Conservation (phyloP, 78 protist species). For the Diacronema lutheri region DNA sequence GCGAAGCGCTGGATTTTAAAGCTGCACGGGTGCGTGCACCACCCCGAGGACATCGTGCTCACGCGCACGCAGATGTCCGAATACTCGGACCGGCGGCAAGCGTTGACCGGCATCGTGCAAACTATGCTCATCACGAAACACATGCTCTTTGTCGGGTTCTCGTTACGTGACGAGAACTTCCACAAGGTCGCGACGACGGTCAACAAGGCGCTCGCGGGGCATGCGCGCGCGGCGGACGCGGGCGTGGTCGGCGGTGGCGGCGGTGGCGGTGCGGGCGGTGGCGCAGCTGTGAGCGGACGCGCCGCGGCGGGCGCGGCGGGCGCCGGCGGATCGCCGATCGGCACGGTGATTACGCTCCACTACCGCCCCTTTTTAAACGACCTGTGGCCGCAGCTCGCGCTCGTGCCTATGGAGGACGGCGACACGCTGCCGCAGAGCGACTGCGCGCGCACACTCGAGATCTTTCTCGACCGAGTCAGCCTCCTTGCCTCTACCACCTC, state of each 20-base stretch:
- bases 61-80: conserved; percentile 61
- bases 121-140: conserved; percentile 60
- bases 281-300: no score
- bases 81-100: conserved; percentile 45
- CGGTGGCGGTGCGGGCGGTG: background rate
- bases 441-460: background rate
- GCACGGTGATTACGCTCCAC: conserved; percentile 1
- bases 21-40: conserved; percentile 64
- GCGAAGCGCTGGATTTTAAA: conserved; percentile 36
- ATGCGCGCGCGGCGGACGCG: background rate
- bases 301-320: background rate
- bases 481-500: background rate
- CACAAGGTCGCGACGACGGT: conserved; percentile 9
- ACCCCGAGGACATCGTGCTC: conserved; percentile 63
- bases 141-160: conserved; percentile 67
- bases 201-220: background rate
- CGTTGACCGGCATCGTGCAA: conserved; percentile 67
- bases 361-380: background rate
- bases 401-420: background rate
- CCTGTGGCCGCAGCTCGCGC: conserved; percentile 22
- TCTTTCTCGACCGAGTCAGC: conserved; percentile 24
- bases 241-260: background rate
- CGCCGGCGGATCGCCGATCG: background rate
- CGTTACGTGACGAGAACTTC: conserved; percentile 68
- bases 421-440: background rate